A percentile compares a stretch with the other conserved stretches of the same genome.
phyloP scores from a whole-genome alignment of 1,139 yeast genomes.

The Saccharomyces hybrid region DNA sequence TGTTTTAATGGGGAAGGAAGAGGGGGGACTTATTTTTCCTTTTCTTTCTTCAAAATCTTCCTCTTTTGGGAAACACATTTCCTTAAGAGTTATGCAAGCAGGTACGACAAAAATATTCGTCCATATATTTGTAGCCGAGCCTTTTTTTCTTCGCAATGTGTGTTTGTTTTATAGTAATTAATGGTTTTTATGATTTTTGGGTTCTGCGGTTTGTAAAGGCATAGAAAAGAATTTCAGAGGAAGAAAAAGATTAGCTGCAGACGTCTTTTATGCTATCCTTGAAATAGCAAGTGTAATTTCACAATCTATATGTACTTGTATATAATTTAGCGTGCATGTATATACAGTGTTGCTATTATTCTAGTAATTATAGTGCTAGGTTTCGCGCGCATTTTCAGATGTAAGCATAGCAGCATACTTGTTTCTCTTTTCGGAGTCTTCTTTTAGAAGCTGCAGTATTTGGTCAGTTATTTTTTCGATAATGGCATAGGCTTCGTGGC shows the following conservation, averaged over 20 bases:
- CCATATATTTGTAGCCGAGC: background rate
- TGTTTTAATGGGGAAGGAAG: background rate
- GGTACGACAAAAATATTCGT: background rate
- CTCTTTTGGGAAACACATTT: background rate
- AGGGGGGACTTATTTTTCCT: background rate
- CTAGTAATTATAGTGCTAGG: background rate
- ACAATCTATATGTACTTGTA: background rate
- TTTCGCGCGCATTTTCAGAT: slow-evolving; percentile 30
- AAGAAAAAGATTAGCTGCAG: background rate
- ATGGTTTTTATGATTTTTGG: background rate
- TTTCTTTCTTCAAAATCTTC: background rate
- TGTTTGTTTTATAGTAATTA: background rate
- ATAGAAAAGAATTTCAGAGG: background rate
- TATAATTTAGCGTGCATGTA: background rate
- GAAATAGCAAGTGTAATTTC: background rate
- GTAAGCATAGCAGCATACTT: slow-evolving; percentile 27
- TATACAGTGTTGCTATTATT: background rate
- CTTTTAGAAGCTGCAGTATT: slow-evolving; percentile 50
- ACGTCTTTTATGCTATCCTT: background rate
- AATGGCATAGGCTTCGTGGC: slow-evolving; percentile 55
- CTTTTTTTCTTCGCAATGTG: background rate
- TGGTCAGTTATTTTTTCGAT: slow-evolving; percentile 60
- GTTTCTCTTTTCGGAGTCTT: slow-evolving; percentile 42
- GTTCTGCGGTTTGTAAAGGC: background rate
- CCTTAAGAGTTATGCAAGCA: too few species aligned